Evolutionary conservation across 1,284 basidiomycete species (phyloP), one percentile per base, ranked within the genome.

Genomic region (Mycena sp.): DNA sequence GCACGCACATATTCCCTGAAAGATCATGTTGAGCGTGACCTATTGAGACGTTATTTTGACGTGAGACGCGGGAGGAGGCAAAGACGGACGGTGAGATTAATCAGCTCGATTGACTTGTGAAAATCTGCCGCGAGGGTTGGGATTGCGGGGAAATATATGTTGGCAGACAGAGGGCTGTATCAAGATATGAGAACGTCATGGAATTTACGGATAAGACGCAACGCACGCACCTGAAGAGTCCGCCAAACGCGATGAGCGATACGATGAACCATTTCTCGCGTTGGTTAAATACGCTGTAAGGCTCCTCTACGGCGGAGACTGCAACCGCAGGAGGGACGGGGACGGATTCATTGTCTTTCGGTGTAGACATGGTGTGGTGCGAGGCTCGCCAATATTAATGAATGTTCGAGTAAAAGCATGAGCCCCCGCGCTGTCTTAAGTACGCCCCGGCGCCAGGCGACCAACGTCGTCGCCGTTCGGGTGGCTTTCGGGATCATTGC

Each of bases 21-120:
- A 78, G 30, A 93, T 78, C 86, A 93, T 88, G 73, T 93, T 92
- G 59, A 91, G 84, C 0, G 91, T 93, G 28, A 94, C 79, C 80
- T 81, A 52, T 16, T 49, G 38, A 17, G n/a, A 29, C 16, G n/a
- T 26, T 10, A 10, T 17, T 21, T 26, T 2, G 49, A 46, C 9
- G 21, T 12, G 43, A 23, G 17, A n/a, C 43, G 35, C 14, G 17
- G 21, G 19, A 14, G 14, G 9, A 9, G 19, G 37, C 26, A 29
- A 10, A 19, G 17, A 17, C 23, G 14, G 26, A 80, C 89, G 1
- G 91, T 91, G 35, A 94, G 71, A 69, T 94, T 92, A 45, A 93
- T 91, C 19, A 87, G 76, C 67, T 92, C 89, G 3, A 82, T 81
- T 0, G 87, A 85, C 63, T 88, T 86, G 67, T 87, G 68, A 16